phyloP scores from a whole-genome alignment of 352 stramenopile genomes.

The Peronospora tabacina region DNA sequence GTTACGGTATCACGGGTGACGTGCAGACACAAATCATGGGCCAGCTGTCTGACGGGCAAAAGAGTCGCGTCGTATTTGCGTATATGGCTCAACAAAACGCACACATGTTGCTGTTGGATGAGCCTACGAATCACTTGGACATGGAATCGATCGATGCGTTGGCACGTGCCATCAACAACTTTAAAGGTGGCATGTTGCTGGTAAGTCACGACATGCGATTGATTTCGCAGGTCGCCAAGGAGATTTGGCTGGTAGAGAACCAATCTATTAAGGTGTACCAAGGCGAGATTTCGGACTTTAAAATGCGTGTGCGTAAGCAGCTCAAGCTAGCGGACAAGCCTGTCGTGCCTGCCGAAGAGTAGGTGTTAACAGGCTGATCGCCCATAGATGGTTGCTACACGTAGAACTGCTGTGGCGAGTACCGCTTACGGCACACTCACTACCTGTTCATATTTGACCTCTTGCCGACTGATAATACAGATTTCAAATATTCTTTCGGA shows the following conservation, averaged over 20 bases:
- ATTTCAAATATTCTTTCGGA: slow-evolving; percentile 16
- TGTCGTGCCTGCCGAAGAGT: slow-evolving; percentile 21
- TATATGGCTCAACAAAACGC: slow-evolving; percentile 96
- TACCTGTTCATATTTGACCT: slow-evolving; percentile 29
- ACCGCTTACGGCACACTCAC: slow-evolving; percentile 3
- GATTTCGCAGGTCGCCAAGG: slow-evolving; percentile 96
- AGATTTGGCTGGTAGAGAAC: slow-evolving; percentile 99
- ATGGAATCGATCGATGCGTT: slow-evolving; percentile 97
- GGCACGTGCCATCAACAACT: slow-evolving; percentile 96
- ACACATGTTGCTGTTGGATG: slow-evolving; percentile 92
- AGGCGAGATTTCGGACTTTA: slow-evolving; percentile 98
- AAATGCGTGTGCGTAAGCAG: slow-evolving; percentile 87
- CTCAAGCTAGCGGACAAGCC: slow-evolving; percentile 66
- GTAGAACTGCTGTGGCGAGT: slow-evolving; percentile 19
- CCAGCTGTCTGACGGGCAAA: slow-evolving; percentile 94
- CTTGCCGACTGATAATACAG: slow-evolving; percentile 17
- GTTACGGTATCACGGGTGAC: slow-evolving; percentile 93
- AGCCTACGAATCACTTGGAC: slow-evolving; percentile 88
- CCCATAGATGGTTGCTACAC: slow-evolving; percentile 26
- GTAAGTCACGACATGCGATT: slow-evolving; percentile 99
- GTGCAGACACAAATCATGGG: slow-evolving; percentile 96
- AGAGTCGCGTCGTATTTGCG: slow-evolving; percentile 95
- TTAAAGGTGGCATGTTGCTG: slow-evolving; percentile 94
- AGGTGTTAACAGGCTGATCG: slow-evolving; percentile 14
- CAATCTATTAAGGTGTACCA: slow-evolving; percentile 94